Evolutionary conservation across 305 asterid species (phyloP).

Genomic region (Plantago coronopus): DNA sequence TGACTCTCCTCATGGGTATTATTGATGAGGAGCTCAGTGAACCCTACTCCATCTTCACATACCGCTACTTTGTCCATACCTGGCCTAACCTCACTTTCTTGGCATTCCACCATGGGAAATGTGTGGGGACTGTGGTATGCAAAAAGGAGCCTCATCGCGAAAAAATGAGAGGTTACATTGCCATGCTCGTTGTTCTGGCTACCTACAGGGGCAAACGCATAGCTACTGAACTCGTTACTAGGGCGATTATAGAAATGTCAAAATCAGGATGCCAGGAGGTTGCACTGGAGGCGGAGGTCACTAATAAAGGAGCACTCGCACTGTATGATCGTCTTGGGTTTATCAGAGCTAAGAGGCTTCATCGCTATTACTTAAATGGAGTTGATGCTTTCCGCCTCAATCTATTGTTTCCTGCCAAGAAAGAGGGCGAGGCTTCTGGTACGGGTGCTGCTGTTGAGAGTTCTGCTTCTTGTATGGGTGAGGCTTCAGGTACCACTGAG

Average conservation of each 20-base stretch:
- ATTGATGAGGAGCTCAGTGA: slow-evolving; percentile 95
- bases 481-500: too few species aligned
- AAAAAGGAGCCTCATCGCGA: slow-evolving; percentile 97
- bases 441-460: too few species aligned
- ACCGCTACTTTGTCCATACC: slow-evolving; percentile 92
- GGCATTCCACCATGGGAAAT: slow-evolving; percentile 78
- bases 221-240: slow-evolving; percentile 79
- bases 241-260: slow-evolving; percentile 81
- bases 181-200: slow-evolving; percentile 91
- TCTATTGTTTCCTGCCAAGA: slow-evolving; percentile 58
- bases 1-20: slow-evolving; percentile 84
- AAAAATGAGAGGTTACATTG: slow-evolving; percentile 87
- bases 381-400: slow-evolving; percentile 95
- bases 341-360: slow-evolving; percentile 91
- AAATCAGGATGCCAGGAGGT: slow-evolving; percentile 96
- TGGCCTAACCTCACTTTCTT: slow-evolving; percentile 94
- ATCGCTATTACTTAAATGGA: slow-evolving; percentile 86
- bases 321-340: slow-evolving; percentile 90
- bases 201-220: slow-evolving; percentile 84
- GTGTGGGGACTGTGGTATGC: slow-evolving; percentile 94
- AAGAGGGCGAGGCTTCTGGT: background rate
- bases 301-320: slow-evolving; percentile 92
- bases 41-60: slow-evolving; percentile 95
- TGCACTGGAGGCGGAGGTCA: slow-evolving; percentile 94
- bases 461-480: too few species aligned